Percentiles rank a stretch among this genome's conserved stretches.
Conservation (phyloP, 2,329 filamentous ascomycete species). For the Akanthomyces muscarius region DNA sequence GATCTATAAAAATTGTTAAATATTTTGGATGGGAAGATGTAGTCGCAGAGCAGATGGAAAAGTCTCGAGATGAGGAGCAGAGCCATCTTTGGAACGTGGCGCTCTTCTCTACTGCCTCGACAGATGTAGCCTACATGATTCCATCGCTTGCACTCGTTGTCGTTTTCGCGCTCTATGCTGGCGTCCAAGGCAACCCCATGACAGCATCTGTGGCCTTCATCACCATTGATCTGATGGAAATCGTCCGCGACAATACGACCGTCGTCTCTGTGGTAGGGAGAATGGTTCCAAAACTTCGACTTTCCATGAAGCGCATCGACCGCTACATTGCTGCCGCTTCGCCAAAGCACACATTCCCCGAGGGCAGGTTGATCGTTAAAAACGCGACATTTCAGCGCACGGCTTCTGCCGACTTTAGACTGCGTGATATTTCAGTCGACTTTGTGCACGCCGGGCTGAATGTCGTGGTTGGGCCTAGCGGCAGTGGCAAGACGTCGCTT, state of each 20-base stretch:
- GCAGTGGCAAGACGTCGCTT: slow-evolving; percentile 55
- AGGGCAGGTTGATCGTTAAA: slow-evolving; percentile 39
- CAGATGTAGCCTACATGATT: slow-evolving; percentile 39
- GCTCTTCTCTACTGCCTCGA: slow-evolving; percentile 45
- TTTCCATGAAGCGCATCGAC: slow-evolving; percentile 45
- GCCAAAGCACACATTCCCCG: slow-evolving; percentile 37
- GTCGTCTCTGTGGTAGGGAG: slow-evolving; percentile 41
- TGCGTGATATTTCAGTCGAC: slow-evolving; percentile 45
- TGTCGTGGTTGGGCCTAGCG: slow-evolving; percentile 50
- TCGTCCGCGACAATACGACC: slow-evolving; percentile 43
- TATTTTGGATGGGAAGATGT: slow-evolving; percentile 51
- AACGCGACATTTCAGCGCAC: slow-evolving; percentile 46
- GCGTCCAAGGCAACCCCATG: slow-evolving; percentile 44
- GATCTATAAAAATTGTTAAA: slow-evolving; percentile 47
- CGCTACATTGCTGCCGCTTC: slow-evolving; percentile 40
- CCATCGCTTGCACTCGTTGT: slow-evolving; percentile 47
- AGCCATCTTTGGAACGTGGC: slow-evolving; percentile 43
- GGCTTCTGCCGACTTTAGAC: slow-evolving; percentile 45
- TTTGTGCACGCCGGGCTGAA: slow-evolving; percentile 53
- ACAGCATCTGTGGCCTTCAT: slow-evolving; percentile 56
- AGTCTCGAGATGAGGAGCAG: slow-evolving; percentile 42
- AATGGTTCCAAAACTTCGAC: slow-evolving; percentile 13
- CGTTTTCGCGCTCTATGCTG: slow-evolving; percentile 51
- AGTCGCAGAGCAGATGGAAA: slow-evolving; percentile 39
- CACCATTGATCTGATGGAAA: slow-evolving; percentile 47